Conservation (phyloP, 2,329 filamentous ascomycete genomes). For the Chalaropsis ovoidea region DNA sequence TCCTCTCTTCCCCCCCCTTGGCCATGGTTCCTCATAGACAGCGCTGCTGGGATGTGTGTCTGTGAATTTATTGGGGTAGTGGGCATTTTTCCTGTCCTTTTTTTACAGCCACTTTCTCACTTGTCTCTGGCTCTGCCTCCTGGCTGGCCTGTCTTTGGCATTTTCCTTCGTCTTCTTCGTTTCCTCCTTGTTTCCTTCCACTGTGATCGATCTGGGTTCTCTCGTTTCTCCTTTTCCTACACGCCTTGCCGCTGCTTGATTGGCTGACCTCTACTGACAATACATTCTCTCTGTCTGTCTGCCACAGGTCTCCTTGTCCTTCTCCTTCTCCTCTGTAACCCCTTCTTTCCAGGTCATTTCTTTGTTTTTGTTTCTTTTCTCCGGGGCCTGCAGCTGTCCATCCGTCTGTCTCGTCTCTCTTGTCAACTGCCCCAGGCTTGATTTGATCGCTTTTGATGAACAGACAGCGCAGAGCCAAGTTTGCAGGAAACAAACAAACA, state of each 20-base stretch:
- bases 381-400: neutral
- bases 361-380: neutral
- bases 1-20: constrained; percentile 10
- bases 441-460: neutral
- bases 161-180: constrained; percentile 2
- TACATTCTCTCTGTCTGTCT: neutral
- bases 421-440: neutral
- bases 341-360: constrained; percentile 1
- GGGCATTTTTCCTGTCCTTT: constrained; percentile 1
- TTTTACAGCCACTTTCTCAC: constrained; percentile 15
- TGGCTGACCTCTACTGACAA: constrained; percentile 5
- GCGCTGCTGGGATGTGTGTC: neutral
- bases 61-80: constrained; percentile 14
- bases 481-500: neutral
- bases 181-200: neutral
- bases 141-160: constrained; percentile 9
- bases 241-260: constrained; percentile 1
- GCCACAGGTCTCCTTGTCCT: constrained; percentile 5
- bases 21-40: constrained; percentile 8
- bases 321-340: constrained; percentile 14
- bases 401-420: constrained; percentile 6
- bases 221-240: constrained; percentile 16
- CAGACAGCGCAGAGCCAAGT: neutral
- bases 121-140: constrained; percentile 13
- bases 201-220: constrained; percentile 2